Evolutionary conservation across 257 asterid genomes (phyloP).

Genomic region (Nicotiana attenuata): DNA sequence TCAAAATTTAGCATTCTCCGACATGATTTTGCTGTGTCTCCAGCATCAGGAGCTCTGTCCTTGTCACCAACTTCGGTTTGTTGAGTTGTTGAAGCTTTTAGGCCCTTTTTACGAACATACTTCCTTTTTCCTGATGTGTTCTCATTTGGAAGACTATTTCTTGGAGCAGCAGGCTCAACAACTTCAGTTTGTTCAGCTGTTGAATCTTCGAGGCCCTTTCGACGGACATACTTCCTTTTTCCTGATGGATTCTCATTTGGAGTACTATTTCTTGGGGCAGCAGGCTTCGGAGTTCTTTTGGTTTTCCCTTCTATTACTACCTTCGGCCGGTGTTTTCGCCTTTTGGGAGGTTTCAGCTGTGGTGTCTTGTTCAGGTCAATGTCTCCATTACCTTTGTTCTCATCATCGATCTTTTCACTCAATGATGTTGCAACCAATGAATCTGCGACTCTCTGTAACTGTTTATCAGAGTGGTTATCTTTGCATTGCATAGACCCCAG

Average conservation of each 20-base stretch:
- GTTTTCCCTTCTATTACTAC: slow-evolving; percentile 74
- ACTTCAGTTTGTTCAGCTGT: slow-evolving; percentile 28
- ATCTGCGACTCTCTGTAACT: slow-evolving; percentile 18
- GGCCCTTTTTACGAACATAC: slow-evolving; percentile 42
- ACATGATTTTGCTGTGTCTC: slow-evolving; percentile 45
- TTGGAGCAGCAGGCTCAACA: slow-evolving; percentile 29
- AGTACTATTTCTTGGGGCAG: slow-evolving; percentile 22
- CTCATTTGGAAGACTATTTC: slow-evolving; percentile 29
- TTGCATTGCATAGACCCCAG: slow-evolving; percentile 18
- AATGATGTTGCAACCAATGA: slow-evolving; percentile 27
- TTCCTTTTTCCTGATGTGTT: slow-evolving; percentile 47
- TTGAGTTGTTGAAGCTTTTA: slow-evolving; percentile 30
- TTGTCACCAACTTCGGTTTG: slow-evolving; percentile 22
- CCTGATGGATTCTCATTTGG: slow-evolving; percentile 31
- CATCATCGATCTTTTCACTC: slow-evolving; percentile 27
- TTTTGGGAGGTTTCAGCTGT: slow-evolving; percentile 51
- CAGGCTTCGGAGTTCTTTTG: slow-evolving; percentile 51
- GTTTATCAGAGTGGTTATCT: slow-evolving; percentile 23
- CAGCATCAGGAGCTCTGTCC: slow-evolving; percentile 24
- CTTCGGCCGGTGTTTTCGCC: slow-evolving; percentile 86
- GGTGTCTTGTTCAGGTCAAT: slow-evolving; percentile 76
- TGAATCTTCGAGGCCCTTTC: slow-evolving; percentile 32
- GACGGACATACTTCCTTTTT: slow-evolving; percentile 66
- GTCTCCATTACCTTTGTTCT: slow-evolving; percentile 29
- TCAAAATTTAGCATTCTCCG: slow-evolving; percentile 58